Percentiles rank a stretch among this genome's conserved stretches.
Evolutionary conservation across 2,329 filamentous ascomycete genomes (phyloP).

Genomic region (Teratosphaeria pseudoeucalypti): DNA sequence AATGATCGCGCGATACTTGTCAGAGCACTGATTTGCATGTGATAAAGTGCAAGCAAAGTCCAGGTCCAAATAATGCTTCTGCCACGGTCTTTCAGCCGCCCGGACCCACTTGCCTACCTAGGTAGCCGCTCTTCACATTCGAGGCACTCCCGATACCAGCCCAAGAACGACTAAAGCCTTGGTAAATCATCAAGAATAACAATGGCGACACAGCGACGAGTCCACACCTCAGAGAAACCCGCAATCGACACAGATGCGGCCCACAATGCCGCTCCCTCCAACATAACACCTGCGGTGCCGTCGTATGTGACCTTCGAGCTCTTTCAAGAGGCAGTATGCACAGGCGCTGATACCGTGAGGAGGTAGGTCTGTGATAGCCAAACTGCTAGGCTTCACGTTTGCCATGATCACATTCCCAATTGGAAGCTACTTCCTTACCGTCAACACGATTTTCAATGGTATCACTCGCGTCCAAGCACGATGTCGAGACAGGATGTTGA

Average conservation of each 20-base stretch:
- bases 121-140: background rate
- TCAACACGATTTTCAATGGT: slow-evolving; percentile 72
- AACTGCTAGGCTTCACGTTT: slow-evolving; percentile 79
- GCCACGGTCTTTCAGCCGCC: background rate
- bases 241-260: slow-evolving; percentile 39
- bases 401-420: slow-evolving; percentile 87
- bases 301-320: slow-evolving; percentile 47
- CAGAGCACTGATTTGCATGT: background rate
- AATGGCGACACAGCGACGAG: slow-evolving; percentile 64
- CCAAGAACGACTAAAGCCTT: background rate
- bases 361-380: slow-evolving; percentile 71
- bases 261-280: slow-evolving; percentile 42
- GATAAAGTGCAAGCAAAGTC: background rate
- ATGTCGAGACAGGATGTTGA: background rate
- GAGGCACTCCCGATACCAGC: background rate
- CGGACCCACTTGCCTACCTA: background rate
- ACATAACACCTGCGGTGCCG: slow-evolving; percentile 74
- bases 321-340: background rate
- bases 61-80: background rate
- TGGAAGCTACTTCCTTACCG: slow-evolving; percentile 74
- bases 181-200: slow-evolving; percentile 9
- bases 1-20: background rate
- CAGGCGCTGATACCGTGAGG: background rate
- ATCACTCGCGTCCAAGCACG: slow-evolving; percentile 16
- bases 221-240: slow-evolving; percentile 55